phyloP scores from a whole-genome alignment of 1,284 basidiomycete species.

The Leccinum griseonigrum region DNA sequence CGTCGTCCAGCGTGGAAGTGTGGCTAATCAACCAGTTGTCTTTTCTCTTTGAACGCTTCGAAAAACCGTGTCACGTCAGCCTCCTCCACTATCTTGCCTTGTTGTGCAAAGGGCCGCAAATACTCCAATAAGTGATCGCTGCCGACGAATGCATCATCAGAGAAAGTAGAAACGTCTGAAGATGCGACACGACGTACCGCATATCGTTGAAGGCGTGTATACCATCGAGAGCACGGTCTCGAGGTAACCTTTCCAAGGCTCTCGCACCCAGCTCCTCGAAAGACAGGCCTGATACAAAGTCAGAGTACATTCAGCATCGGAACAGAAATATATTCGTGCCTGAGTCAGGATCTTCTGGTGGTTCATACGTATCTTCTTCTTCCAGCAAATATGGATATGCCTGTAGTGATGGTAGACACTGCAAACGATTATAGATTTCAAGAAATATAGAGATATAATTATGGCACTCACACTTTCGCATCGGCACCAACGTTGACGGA shows the following conservation, averaged over 20 bases:
- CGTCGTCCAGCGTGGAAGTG: not conserved
- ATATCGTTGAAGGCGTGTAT: conserved; percentile 78
- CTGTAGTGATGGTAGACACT: conserved; percentile 59
- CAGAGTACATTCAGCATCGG: not conserved
- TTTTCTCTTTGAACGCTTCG: conserved; percentile 41
- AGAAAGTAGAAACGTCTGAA: not conserved
- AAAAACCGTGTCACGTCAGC: conserved; percentile 72
- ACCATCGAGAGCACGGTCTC: conserved; percentile 74
- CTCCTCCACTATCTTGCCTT: conserved; percentile 74
- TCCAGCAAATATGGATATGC: conserved; percentile 59
- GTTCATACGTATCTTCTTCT: conserved; percentile 79
- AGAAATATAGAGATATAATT: not conserved
- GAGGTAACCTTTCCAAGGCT: conserved; percentile 65
- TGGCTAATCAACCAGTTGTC: conserved; percentile 13
- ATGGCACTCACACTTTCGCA: conserved; percentile 50
- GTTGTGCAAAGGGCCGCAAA: conserved; percentile 73
- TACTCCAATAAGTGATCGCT: conserved; percentile 73
- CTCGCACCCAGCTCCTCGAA: conserved; percentile 79
- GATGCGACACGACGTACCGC: conserved; percentile 46
- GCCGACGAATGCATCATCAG: not conserved
- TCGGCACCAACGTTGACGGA: conserved; percentile 70
- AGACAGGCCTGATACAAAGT: conserved; percentile 50
- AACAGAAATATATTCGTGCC: conserved; percentile 37
- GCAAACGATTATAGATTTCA: conserved; percentile 1
- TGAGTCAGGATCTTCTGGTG: conserved; percentile 79